phyloP scores from a whole-genome alignment of 2,329 filamentous ascomycete genomes.

The Penicillium sp. region DNA sequence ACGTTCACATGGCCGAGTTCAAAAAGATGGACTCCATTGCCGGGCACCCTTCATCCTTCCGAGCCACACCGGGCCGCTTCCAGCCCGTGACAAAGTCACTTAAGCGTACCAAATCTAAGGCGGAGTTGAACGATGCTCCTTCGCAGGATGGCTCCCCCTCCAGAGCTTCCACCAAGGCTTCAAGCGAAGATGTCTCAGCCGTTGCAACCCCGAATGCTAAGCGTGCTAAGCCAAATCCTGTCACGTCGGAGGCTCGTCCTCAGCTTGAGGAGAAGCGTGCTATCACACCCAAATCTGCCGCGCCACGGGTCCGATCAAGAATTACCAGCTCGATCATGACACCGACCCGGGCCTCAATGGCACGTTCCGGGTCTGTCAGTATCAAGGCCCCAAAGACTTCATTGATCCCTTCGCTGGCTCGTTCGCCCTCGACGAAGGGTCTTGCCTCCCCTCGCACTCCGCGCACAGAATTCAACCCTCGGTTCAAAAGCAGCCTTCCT shows the following conservation, averaged over 20 bases:
- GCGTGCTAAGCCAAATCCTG: constrained; percentile 60
- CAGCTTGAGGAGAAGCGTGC: constrained; percentile 9
- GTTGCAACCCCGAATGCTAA: constrained; percentile 57
- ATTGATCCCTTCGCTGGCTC: constrained; percentile 49
- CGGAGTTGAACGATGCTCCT: constrained; percentile 58
- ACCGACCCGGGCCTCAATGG: constrained; percentile 69
- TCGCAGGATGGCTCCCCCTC: constrained; percentile 37
- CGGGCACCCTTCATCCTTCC: constrained; percentile 70
- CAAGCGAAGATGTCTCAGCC: constrained; percentile 29
- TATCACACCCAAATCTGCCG: constrained; percentile 19
- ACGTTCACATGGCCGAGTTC: constrained; percentile 80
- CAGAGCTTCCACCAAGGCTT: constrained; percentile 25
- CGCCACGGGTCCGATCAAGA: constrained; percentile 39
- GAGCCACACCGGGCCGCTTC: constrained; percentile 43
- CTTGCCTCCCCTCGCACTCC: constrained; percentile 40
- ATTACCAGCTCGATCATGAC: constrained; percentile 59
- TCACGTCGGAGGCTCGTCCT: constrained; percentile 55
- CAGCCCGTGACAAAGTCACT: constrained; percentile 39
- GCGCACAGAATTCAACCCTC: constrained; percentile 43
- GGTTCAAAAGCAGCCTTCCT: constrained; percentile 42
- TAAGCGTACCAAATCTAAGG: constrained; percentile 54
- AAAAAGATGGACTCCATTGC: constrained; percentile 98
- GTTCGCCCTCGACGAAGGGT: constrained; percentile 50
- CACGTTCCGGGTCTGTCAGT: constrained; percentile 49
- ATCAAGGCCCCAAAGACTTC: constrained; percentile 50